Evolutionary conservation across 169 alveolate genomes (phyloP), one percentile per base, ranked within the genome.

Genomic region (Eimeria brunetti): DNA sequence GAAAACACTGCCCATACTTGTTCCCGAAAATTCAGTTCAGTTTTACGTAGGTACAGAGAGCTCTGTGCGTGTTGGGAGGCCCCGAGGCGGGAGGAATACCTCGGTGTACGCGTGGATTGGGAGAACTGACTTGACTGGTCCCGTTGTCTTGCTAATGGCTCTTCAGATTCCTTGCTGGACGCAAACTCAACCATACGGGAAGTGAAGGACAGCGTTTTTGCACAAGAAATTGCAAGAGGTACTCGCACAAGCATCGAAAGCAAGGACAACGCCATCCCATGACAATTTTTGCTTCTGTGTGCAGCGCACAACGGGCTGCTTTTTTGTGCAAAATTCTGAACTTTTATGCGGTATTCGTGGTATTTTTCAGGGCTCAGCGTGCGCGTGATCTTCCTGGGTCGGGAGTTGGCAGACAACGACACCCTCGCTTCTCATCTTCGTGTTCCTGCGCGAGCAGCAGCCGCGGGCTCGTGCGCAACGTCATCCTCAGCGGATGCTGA

Each of bases 371-470:
- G 91, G 41, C 78, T 85, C 38, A 85, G 60, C 80, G 91, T 85
- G 91, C 91, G 91, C n/a, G 91, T 85, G n/a, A 85, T 85, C 58
- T 85, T 85, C 58, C 60, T 85, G 91, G 91, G 91, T 4, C 91
- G 91, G 18, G 91, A 85, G 80, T 49, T 85, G 62, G 91, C 91
- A 20, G 91, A 85, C 78, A 85, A 69, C 91, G 91, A 85, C 58
- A 36, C 80, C 1, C 78, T 85, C 30, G 91, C 78, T 38, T 85
- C 91, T 38, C 78, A 85, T 78, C 91, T 85, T 18, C 91, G 91
- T 16, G 60, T 85, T 80, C 78, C 91, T 30, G 75, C 91, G 18
- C 75, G 91, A 38, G 91, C 78, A 60, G 91, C 91, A 33, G 91
- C 91, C 12, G 91, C 78, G 41, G 91, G 91, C 46, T 16, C 91